A percentile compares a stretch with the other conserved stretches of the same genome.
Evolutionary conservation across 768 basidiomycete genomes (phyloP).

Genomic region (Mycena floridula): DNA sequence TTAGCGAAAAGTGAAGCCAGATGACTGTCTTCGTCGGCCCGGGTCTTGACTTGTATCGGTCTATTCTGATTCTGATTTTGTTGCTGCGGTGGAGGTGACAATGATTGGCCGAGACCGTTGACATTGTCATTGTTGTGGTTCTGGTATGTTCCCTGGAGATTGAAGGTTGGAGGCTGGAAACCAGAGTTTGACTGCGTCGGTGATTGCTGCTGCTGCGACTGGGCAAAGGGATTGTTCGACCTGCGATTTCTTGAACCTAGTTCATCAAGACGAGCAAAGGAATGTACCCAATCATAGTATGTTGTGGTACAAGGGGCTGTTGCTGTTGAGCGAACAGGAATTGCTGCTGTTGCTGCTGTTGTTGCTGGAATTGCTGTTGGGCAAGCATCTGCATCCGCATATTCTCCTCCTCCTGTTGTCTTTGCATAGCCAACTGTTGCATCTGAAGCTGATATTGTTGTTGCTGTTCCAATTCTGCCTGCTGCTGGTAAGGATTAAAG

Average conservation of each 20-base stretch:
- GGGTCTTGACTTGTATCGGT: conserved; percentile 33
- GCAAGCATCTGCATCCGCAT: conserved; percentile 54
- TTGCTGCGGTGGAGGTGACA: conserved; percentile 34
- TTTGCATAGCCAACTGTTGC: conserved; percentile 36
- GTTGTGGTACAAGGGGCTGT: conserved; percentile 45
- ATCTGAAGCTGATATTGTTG: conserved; percentile 74
- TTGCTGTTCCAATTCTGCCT: conserved; percentile 83
- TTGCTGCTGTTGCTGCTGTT: conserved; percentile 48
- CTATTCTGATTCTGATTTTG: conserved; percentile 26
- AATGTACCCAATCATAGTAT: conserved; percentile 72
- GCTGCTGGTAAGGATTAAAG: conserved; percentile 93
- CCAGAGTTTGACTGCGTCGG: conserved; percentile 22
- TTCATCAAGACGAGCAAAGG: neutral
- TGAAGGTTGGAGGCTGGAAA: conserved; percentile 48
- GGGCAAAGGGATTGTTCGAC: conserved; percentile 94
- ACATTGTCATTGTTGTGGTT: conserved; percentile 29
- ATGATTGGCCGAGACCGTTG: conserved; percentile 24
- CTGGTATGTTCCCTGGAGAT: conserved; percentile 64
- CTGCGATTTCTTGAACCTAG: conserved; percentile 29
- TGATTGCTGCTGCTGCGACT: conserved; percentile 27
- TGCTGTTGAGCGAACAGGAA: conserved; percentile 38
- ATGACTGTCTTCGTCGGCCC: conserved; percentile 64
- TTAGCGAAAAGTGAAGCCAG: conserved; percentile 83
- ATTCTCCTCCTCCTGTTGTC: conserved; percentile 45
- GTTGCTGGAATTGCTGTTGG: conserved; percentile 40